phyloP scores from a whole-genome alignment of 805 yeast genomes.

The Candida montana region DNA sequence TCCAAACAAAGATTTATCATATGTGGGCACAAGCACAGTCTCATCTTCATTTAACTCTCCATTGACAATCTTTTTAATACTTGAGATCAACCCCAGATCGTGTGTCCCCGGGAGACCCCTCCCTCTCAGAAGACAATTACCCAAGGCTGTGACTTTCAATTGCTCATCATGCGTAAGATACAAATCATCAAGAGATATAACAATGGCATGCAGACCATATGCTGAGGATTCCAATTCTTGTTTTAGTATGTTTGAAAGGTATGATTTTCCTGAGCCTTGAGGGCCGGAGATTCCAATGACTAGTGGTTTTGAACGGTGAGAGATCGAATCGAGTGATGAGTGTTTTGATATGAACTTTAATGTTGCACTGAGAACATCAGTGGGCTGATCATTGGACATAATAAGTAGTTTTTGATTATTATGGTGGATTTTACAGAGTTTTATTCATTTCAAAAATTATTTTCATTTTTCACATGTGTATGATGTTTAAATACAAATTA shows the following conservation, averaged over 20 bases:
- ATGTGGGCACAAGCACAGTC: constrained; percentile 48
- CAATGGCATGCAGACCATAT: constrained; percentile 31
- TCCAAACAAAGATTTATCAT: constrained; percentile 64
- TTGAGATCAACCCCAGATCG: constrained; percentile 39
- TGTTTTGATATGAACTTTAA: background rate
- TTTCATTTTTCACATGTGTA: background rate
- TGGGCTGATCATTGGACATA: background rate
- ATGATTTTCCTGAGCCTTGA: constrained; percentile 78
- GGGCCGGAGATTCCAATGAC: constrained; percentile 41
- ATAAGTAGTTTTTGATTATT: too few relatives aligned
- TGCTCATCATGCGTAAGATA: constrained; percentile 69
- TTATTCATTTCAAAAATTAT: background rate
- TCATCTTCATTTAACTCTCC: constrained; percentile 14
- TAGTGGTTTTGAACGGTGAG: constrained; percentile 35
- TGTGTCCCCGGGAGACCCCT: constrained; percentile 96
- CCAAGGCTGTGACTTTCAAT: constrained; percentile 34
- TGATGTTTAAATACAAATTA: too few relatives aligned
- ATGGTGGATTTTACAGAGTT: too few relatives aligned
- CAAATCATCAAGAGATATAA: constrained; percentile 80
- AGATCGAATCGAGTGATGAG: too few relatives aligned
- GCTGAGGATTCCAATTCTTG: constrained; percentile 32
- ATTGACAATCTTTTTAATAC: constrained; percentile 13
- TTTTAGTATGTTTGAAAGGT: constrained; percentile 39
- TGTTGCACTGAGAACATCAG: background rate
- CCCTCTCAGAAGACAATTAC: constrained; percentile 59